Conservation (phyloP, 2,329 filamentous ascomycete genomes). For the Xylariaceae sp. region DNA sequence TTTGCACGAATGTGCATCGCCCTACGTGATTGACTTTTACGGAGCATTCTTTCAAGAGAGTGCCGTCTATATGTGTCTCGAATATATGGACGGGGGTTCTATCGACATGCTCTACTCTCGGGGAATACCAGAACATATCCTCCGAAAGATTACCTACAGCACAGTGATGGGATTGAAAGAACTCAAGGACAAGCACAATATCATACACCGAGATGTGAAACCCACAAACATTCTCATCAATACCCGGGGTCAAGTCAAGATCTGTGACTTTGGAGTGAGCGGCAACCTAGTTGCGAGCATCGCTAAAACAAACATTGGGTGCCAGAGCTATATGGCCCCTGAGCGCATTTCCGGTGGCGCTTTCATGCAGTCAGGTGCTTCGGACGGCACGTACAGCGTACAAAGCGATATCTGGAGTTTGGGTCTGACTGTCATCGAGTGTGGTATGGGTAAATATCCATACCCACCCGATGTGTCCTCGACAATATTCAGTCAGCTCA, state of each 20-base stretch:
- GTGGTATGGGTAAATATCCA: slow-evolving; percentile 87
- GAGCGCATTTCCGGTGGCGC: slow-evolving; percentile 88
- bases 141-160: slow-evolving; percentile 84
- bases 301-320: slow-evolving; percentile 97
- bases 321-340: slow-evolving; percentile 98
- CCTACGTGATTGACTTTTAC: slow-evolving; percentile 98
- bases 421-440: slow-evolving; percentile 91
- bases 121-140: slow-evolving; percentile 80
- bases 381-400: slow-evolving; percentile 87
- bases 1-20: slow-evolving; percentile 87
- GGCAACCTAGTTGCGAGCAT: slow-evolving; percentile 96
- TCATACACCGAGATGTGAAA: slow-evolving; percentile 97
- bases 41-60: slow-evolving; percentile 98
- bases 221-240: slow-evolving; percentile 98
- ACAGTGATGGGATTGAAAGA: slow-evolving; percentile 89
- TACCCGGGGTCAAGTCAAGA: slow-evolving; percentile 85
- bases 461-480: slow-evolving; percentile 97
- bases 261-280: slow-evolving; percentile 96
- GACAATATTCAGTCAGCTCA: slow-evolving; percentile 96
- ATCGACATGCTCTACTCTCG: slow-evolving; percentile 93
- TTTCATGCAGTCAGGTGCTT: slow-evolving; percentile 64
- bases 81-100: slow-evolving; percentile 98
- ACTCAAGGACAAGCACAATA: slow-evolving; percentile 96
- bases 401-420: slow-evolving; percentile 98
- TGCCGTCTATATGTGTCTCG: slow-evolving; percentile 98